A percentile compares a stretch with the other conserved stretches of the same genome.
phyloP scores from a whole-genome alignment of 495 filamentous ascomycete species.

The Trichoderma asperelloides region DNA sequence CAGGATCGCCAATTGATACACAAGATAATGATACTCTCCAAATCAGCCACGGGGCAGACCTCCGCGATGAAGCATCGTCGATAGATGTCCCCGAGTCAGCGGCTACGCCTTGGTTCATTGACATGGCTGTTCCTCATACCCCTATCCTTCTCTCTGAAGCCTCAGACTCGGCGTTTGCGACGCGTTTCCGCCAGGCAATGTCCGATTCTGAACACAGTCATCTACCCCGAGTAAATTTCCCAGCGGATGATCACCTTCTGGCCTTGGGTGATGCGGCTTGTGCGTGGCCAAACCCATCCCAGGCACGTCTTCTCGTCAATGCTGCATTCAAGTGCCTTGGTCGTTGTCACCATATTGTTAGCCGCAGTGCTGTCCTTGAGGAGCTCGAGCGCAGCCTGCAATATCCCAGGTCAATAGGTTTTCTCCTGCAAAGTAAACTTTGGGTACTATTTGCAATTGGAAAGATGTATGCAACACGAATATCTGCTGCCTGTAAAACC shows the following conservation, averaged over 20 bases:
- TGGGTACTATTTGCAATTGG: not conserved
- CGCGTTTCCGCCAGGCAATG: constrained; percentile 35
- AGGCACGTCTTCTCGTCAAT: not conserved
- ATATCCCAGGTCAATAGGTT: not conserved
- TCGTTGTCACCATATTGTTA: not conserved
- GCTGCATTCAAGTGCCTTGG: not conserved
- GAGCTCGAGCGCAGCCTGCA: not conserved
- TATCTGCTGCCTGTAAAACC: not conserved
- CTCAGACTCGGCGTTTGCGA: constrained; percentile 39
- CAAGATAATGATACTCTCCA: not conserved
- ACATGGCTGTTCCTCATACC: constrained; percentile 33
- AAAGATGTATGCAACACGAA: not conserved
- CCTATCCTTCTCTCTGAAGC: constrained; percentile 40
- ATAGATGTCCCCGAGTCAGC: not conserved
- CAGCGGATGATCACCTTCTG: not conserved
- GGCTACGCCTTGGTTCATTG: constrained; percentile 30
- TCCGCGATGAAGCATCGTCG: not conserved
- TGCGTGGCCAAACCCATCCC: not conserved
- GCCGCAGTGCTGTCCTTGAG: not conserved
- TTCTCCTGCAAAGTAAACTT: not conserved
- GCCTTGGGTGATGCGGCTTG: not conserved
- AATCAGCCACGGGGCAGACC: not conserved
- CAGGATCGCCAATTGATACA: not conserved
- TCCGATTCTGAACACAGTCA: constrained; percentile 32
- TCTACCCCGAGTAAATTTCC: constrained; percentile 29